Evolutionary conservation across 1,284 basidiomycete genomes (phyloP).

Genomic region (Cryptococcus maquisensis): DNA sequence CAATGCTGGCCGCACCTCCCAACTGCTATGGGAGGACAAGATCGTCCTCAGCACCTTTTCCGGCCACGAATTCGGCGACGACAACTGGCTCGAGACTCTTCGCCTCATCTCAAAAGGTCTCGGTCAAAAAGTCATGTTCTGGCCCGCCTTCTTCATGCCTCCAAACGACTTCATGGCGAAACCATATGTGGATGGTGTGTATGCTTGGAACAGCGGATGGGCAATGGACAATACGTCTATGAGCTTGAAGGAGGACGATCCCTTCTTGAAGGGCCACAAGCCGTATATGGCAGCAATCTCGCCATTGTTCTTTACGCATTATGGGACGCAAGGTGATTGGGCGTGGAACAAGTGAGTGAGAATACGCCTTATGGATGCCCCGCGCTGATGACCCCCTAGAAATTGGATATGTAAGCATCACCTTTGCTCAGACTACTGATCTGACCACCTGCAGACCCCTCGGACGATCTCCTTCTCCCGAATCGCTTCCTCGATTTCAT

Average conservation of each 20-base stretch:
- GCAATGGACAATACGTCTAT: slow-evolving; percentile 28
- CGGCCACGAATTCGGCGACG: slow-evolving; percentile 37
- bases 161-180: slow-evolving; percentile 32
- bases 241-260: slow-evolving; percentile 29
- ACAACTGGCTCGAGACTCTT: slow-evolving; percentile 39
- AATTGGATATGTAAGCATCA: neutral
- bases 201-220: slow-evolving; percentile 49
- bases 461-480: slow-evolving; percentile 46
- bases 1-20: slow-evolving; percentile 1
- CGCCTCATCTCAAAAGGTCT: slow-evolving; percentile 17
- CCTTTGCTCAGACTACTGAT: neutral
- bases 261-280: slow-evolving; percentile 41
- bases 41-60: slow-evolving; percentile 42
- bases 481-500: neutral
- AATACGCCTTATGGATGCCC: slow-evolving; percentile 45
- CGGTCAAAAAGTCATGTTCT: slow-evolving; percentile 39
- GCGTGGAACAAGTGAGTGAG: slow-evolving; percentile 45
- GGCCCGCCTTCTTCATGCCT: slow-evolving; percentile 46
- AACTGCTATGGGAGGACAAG: slow-evolving; percentile 21
- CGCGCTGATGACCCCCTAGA: neutral
- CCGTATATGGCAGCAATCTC: slow-evolving; percentile 62
- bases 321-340: slow-evolving; percentile 44
- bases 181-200: slow-evolving; percentile 38
- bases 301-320: slow-evolving; percentile 60
- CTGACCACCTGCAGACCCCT: slow-evolving; percentile 29